Conservation (phyloP, 768 basidiomycete genomes). For the Russula sp. region DNA sequence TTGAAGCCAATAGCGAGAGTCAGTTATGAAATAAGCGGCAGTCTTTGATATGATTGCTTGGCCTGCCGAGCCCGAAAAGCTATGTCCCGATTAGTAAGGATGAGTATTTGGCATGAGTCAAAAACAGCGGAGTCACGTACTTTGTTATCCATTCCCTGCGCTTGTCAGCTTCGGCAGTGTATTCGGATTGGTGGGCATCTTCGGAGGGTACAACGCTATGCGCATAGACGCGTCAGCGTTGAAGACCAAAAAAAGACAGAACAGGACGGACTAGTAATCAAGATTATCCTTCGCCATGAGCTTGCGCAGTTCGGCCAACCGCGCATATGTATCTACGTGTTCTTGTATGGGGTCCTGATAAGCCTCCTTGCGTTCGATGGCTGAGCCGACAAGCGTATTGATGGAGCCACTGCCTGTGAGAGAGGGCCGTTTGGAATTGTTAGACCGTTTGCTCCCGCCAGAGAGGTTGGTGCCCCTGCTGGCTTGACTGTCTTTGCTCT, state of each 20-base stretch:
- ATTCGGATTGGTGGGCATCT: slow-evolving; percentile 81
- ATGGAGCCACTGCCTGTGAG: slow-evolving; percentile 18
- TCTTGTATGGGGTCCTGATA: slow-evolving; percentile 23
- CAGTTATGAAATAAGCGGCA: slow-evolving; percentile 67
- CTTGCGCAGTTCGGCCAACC: slow-evolving; percentile 19
- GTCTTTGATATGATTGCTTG: slow-evolving; percentile 60
- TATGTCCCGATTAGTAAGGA: slow-evolving; percentile 23
- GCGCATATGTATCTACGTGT: slow-evolving; percentile 20
- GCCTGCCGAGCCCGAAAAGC: slow-evolving; percentile 62
- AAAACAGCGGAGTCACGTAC: slow-evolving; percentile 34
- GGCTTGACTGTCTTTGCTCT: slow-evolving; percentile 7
- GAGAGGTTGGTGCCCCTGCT: slow-evolving; percentile 17
- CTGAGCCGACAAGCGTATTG: slow-evolving; percentile 24
- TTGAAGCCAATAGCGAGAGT: slow-evolving; percentile 81
- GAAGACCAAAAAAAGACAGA: background rate
- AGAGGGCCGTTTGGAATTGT: slow-evolving; percentile 16
- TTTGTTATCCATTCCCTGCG: slow-evolving; percentile 72
- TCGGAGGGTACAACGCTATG: slow-evolving; percentile 65
- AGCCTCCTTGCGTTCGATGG: slow-evolving; percentile 22
- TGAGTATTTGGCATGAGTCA: background rate
- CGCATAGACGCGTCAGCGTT: background rate
- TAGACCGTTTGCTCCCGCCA: slow-evolving; percentile 13
- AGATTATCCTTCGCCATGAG: slow-evolving; percentile 21
- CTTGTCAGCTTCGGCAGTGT: slow-evolving; percentile 68
- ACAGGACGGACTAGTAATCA: slow-evolving; percentile 20